Percentiles rank a stretch among this genome's conserved stretches.
Conservation (phyloP, 2,329 filamentous ascomycete species). For the Akanthomyces lecanii region DNA sequence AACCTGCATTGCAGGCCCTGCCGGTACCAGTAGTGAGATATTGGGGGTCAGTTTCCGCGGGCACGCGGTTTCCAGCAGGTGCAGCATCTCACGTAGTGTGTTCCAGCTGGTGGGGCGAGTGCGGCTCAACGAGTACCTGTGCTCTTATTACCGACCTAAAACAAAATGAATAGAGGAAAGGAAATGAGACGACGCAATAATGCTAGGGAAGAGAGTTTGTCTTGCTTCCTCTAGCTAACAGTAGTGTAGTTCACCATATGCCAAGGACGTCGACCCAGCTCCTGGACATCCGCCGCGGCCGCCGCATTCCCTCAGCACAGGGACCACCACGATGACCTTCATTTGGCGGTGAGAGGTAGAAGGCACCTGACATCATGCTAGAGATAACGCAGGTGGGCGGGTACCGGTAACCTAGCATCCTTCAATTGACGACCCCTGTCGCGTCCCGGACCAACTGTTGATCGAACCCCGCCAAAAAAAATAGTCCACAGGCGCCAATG, state of each 20-base stretch:
- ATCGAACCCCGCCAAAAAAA: conserved; percentile 26
- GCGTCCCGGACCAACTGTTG: conserved; percentile 19
- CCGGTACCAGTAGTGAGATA: neutral
- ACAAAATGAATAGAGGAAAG: too few relatives aligned
- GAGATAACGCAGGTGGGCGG: neutral
- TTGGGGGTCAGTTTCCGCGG: neutral
- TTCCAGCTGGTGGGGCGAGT: neutral
- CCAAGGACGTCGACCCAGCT: neutral
- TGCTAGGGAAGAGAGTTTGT: too few relatives aligned
- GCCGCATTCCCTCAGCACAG: neutral
- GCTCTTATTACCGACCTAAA: too few relatives aligned
- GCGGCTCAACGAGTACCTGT: too few relatives aligned
- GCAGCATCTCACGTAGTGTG: neutral
- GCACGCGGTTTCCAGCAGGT: neutral
- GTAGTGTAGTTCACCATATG: neutral
- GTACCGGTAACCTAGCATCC: conserved; percentile 16
- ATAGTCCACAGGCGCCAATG: conserved; percentile 23
- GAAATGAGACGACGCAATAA: too few relatives aligned
- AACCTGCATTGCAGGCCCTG: neutral
- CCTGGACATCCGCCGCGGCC: neutral
- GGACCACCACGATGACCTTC: conserved; percentile 1
- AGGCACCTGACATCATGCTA: neutral
- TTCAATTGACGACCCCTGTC: conserved; percentile 16
- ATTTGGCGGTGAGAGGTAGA: conserved; percentile 25
- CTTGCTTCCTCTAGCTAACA: too few relatives aligned